A percentile compares a stretch with the other conserved stretches of the same genome.
These are phyloP conservation scores for Tylopilus sp. DNA, from an alignment of 768 basidiomycete genomes.

Conservation along the genomic window DNA sequence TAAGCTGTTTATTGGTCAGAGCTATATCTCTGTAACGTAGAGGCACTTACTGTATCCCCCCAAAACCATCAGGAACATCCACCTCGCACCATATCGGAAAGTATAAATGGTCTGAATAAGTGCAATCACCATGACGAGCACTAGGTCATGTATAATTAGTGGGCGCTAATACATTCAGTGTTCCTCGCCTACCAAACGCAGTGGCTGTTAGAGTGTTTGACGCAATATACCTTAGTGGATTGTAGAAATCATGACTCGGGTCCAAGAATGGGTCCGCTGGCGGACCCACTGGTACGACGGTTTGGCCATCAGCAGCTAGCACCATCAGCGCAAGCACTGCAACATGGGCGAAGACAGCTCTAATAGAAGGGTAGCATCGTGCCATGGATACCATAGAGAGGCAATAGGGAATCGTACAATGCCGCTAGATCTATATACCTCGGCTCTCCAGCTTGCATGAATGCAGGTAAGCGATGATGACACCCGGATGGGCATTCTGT, in stretches of 20 bases:
- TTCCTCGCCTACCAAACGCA: conserved; percentile 39
- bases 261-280: conserved; percentile 27
- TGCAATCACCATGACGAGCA: conserved; percentile 39
- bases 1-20: conserved; percentile 40
- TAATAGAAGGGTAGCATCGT: background rate
- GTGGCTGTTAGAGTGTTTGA: conserved; percentile 50
- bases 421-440: background rate
- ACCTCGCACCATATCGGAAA: conserved; percentile 46
- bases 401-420: background rate
- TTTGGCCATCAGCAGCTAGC: background rate
- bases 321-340: background rate
- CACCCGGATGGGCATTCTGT: background rate
- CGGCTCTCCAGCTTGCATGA: background rate
- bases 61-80: conserved; percentile 60
- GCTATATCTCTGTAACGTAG: background rate
- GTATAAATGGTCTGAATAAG: conserved; percentile 43
- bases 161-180: background rate
- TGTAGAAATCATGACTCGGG: conserved; percentile 50
- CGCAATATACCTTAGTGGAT: conserved; percentile 54
- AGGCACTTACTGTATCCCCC: conserved; percentile 52
- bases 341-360: background rate
- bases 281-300: background rate
- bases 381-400: background rate
- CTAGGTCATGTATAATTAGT: background rate
- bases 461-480: background rate